Base-by-base conservation (phyloP, 768 basidiomycete species). In the Hypholoma sublateritium region DNA sequence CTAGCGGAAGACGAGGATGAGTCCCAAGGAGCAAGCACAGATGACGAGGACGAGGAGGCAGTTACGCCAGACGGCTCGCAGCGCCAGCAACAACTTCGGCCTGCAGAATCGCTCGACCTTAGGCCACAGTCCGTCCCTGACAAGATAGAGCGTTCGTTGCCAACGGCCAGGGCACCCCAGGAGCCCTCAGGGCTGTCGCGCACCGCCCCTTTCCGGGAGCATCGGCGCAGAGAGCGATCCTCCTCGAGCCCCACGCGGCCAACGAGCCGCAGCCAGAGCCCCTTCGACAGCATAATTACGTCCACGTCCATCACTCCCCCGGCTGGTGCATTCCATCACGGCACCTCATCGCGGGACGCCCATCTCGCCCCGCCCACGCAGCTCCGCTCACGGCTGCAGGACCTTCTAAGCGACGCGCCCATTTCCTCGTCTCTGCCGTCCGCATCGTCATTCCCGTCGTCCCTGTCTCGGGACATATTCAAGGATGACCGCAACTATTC, bases 381-480 rank as follows among this genome's bases (percentile, higher is more conserved):
- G 44, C 62, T 74, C 42, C 70, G 73, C 34, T 68, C 68, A 36
- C 75, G 79, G 56, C 66, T 86, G 7, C 71, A 79, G 28, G 79
- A 81, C 56, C 69, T 85, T 9, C 74, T 85, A 12, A 74, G 62
- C 46, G 77, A 78, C 51, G 68, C 76, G 16, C 61, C 67, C 43
- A 63, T 73, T 19, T 69, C 80, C 4, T 72, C 82, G 4, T 78
- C 82, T 4, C 72, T 80, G 39, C 78, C 79, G 7, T 77, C 72
- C 41, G 61, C 65, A 59, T 51, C 67, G 11, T 55, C 67, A 1
- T 70, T 71, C 57, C 61, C 70, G 24, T 21, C 63, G 25, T 62
- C 68, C 35, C 49, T 65, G 37, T 52, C 56, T 47, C 37, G 56
- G 34, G 57, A 55, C 37, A 21, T 57, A 13, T 19, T 34, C 21